Conservation (phyloP, 2,329 filamentous ascomycete genomes). For the Pseudogymnoascus sp. region DNA sequence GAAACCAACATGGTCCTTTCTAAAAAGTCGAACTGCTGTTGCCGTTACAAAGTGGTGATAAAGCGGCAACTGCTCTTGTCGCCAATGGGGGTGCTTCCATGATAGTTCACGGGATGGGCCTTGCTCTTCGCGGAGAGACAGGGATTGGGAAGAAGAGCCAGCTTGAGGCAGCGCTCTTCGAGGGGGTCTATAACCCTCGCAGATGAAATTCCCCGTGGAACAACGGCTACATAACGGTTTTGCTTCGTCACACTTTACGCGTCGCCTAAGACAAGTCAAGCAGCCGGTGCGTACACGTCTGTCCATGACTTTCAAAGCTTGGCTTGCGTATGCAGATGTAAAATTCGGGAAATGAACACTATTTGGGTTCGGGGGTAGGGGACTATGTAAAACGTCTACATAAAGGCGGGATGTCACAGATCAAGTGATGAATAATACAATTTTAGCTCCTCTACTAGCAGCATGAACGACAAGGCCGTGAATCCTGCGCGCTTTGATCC, state of each 20-base stretch:
- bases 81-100: slow-evolving; percentile 14
- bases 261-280: slow-evolving; percentile 18
- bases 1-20: slow-evolving; percentile 18
- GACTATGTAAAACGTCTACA: background rate
- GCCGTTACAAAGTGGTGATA: slow-evolving; percentile 23
- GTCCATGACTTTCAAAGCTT: background rate
- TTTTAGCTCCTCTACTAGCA: background rate
- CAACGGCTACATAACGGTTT: slow-evolving; percentile 20
- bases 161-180: background rate
- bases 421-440: background rate
- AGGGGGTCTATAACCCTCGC: slow-evolving; percentile 10
- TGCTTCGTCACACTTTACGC: slow-evolving; percentile 21
- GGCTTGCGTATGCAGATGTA: background rate
- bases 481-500: background rate
- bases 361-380: background rate
- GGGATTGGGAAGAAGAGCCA: background rate
- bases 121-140: background rate
- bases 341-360: background rate
- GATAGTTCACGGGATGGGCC: background rate
- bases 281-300: slow-evolving; percentile 19
- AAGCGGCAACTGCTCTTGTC: slow-evolving; percentile 19
- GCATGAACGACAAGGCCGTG: background rate
- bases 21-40: slow-evolving; percentile 17
- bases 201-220: slow-evolving; percentile 12
- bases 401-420: background rate